These are phyloP conservation scores for Hypomontagnella submonticulosa DNA, from an alignment of 495 filamentous ascomycete genomes.

Conservation along the genomic window DNA sequence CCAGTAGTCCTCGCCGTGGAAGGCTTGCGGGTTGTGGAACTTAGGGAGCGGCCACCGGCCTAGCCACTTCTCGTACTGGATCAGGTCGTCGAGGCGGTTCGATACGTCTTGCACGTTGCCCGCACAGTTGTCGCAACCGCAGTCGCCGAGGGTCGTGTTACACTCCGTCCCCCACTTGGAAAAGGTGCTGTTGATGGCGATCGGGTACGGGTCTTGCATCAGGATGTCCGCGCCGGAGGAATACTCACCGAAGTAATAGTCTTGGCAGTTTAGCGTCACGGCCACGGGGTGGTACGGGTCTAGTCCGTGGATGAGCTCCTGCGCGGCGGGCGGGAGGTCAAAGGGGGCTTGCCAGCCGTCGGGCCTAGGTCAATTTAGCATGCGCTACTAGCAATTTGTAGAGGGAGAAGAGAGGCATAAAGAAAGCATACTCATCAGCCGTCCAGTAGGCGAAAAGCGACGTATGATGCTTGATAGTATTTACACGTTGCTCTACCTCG, in stretches of 20 bases:
- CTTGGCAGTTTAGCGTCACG: constrained; percentile 74
- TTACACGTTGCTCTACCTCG: constrained; percentile 63
- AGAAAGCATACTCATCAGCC: constrained; percentile 65
- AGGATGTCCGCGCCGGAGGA: constrained; percentile 70
- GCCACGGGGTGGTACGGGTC: constrained; percentile 78
- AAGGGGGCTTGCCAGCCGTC: constrained; percentile 73
- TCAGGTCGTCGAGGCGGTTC: constrained; percentile 61
- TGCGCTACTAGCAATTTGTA: neutral
- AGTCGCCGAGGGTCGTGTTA: constrained; percentile 75
- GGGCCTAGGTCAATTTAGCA: constrained; percentile 50
- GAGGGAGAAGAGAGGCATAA: neutral
- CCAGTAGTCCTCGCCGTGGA: constrained; percentile 73
- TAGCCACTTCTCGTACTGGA: constrained; percentile 57
- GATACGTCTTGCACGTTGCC: constrained; percentile 67
- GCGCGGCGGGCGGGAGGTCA: constrained; percentile 51
- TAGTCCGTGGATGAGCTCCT: constrained; percentile 60
- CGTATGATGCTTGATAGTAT: constrained; percentile 60
- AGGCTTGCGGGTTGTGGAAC: constrained; percentile 72
- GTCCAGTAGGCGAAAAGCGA: constrained; percentile 74
- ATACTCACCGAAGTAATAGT: constrained; percentile 75
- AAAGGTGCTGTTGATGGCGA: constrained; percentile 65
- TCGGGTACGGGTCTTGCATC: constrained; percentile 73
- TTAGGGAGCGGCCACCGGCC: constrained; percentile 63
- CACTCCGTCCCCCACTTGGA: constrained; percentile 66
- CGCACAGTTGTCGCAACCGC: constrained; percentile 76